Conservation (phyloP, 352 stramenopile species). For the Phytophthora constricta region DNA sequence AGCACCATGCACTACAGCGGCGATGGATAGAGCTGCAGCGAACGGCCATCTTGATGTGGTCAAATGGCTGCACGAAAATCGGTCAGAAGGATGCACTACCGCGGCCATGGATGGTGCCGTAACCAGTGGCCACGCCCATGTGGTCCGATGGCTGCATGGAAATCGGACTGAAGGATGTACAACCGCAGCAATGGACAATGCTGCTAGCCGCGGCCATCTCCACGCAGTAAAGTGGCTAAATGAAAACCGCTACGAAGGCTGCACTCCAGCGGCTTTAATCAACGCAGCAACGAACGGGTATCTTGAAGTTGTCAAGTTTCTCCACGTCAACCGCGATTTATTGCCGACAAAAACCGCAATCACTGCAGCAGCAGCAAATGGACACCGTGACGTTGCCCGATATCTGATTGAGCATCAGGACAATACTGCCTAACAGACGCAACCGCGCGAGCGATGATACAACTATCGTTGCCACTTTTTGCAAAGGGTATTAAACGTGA, state of each 20-base stretch:
- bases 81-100: too few species aligned
- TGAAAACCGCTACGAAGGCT: slow-evolving; percentile 25
- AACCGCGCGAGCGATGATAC: not conserved
- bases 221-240: slow-evolving; percentile 15
- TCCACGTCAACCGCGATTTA: slow-evolving; percentile 9
- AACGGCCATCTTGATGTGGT: slow-evolving; percentile 23
- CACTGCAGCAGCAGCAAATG: slow-evolving; percentile 14
- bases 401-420: slow-evolving; percentile 21
- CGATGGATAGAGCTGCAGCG: slow-evolving; percentile 22
- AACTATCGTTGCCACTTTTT: too few species aligned
- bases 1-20: slow-evolving; percentile 19
- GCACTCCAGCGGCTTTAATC: slow-evolving; percentile 15
- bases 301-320: slow-evolving; percentile 18
- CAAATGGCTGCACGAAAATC: too few species aligned
- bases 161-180: slow-evolving; percentile 23
- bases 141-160: slow-evolving; percentile 21
- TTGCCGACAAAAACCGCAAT: slow-evolving; percentile 15
- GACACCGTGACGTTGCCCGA: slow-evolving; percentile 9
- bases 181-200: slow-evolving; percentile 17
- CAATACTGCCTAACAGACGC: slow-evolving; percentile 11
- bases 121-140: too few species aligned
- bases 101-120: too few species aligned
- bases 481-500: too few species aligned
- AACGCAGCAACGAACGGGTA: slow-evolving; percentile 16
- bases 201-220: slow-evolving; percentile 28